Base-by-base conservation (phyloP, 208 protist species). In the Naegleria fowleri region DNA sequence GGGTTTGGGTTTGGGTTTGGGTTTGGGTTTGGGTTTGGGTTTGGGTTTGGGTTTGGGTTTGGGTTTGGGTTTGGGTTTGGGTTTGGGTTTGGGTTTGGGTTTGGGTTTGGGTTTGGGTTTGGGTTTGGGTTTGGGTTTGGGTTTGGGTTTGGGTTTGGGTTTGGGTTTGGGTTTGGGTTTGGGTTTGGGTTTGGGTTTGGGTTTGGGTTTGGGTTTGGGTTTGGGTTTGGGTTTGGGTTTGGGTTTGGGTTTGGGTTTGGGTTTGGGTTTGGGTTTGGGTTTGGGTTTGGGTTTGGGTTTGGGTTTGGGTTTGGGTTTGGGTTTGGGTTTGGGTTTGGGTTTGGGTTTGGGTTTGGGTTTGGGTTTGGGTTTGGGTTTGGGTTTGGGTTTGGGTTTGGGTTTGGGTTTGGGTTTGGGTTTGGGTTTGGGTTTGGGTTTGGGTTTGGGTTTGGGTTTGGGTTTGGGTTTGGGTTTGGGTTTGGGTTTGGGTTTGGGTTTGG, bases 11-110 rank as follows among this genome's bases (percentile, higher is more conserved):
- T 83, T 83, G n/a, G 67, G 67, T 29, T 83, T 83, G n/a, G 67
- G 67, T 29, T 83, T 83, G n/a, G 67, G 67, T 29, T 83, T 83
- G n/a, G 67, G 67, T 29, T 83, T 83, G n/a, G 67, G 67, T 29
- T 83, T 83, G n/a, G 67, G 67, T 29, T 83, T 83, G n/a, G 67
- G 67, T 29, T 83, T 83, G n/a, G 67, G 67, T 29, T 83, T 83
- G n/a, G 67, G 67, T 29, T 83, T 83, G n/a, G 67, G 67, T 29
- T 83, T 83, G n/a, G 67, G 67, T 29, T 83, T 83, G n/a, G 67
- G 67, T 29, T 83, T 83, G n/a, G 67, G 67, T 29, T 83, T 83
- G n/a, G 67, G 67, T 29, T 83, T 83, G n/a, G 67, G 67, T 29
- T 83, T 83, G n/a, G 67, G 67, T 29, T 83, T 83, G n/a, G 67